Evolutionary conservation across 2,329 filamentous ascomycete genomes (phyloP).

Genomic region (Fusarium newnesense): DNA sequence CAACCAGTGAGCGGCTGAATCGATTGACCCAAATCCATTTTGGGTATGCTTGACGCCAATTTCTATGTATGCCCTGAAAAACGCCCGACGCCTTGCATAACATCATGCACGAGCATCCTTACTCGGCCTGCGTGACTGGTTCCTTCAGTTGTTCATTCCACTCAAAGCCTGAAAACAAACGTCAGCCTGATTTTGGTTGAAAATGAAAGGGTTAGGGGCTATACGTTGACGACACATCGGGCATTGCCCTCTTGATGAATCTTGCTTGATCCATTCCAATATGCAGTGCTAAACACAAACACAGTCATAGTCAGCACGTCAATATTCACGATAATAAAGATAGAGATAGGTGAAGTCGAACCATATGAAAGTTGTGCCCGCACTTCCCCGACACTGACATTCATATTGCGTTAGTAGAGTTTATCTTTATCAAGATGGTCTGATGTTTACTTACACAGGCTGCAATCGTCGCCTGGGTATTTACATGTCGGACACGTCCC

Average conservation of each 20-base stretch:
- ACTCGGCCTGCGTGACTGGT: constrained; percentile 43
- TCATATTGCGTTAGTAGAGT: constrained; percentile 29
- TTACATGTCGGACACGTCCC: constrained; percentile 98
- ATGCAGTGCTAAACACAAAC: constrained; percentile 81
- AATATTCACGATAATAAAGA: neutral
- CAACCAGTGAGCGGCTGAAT: constrained; percentile 7
- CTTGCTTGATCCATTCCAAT: constrained; percentile 94
- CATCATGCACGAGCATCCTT: constrained; percentile 30
- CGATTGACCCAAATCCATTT: neutral
- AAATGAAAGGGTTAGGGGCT: constrained; percentile 30
- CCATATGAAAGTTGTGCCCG: constrained; percentile 98
- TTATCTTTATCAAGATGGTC: constrained; percentile 15
- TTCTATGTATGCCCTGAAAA: constrained; percentile 29
- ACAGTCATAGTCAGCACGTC: constrained; percentile 31
- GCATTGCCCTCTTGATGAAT: constrained; percentile 91
- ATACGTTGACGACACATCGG: constrained; percentile 97
- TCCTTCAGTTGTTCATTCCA: constrained; percentile 53
- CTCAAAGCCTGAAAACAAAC: constrained; percentile 51
- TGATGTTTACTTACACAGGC: constrained; percentile 72
- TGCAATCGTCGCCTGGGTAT: constrained; percentile 96
- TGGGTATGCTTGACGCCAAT: constrained; percentile 16
- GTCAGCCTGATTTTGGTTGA: constrained; percentile 5
- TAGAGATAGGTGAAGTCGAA: constrained; percentile 52
- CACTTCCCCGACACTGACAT: constrained; percentile 85
- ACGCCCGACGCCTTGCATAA: constrained; percentile 36